phyloP scores from a whole-genome alignment of 2,329 filamentous ascomycete genomes.

The Cytospora mali region DNA sequence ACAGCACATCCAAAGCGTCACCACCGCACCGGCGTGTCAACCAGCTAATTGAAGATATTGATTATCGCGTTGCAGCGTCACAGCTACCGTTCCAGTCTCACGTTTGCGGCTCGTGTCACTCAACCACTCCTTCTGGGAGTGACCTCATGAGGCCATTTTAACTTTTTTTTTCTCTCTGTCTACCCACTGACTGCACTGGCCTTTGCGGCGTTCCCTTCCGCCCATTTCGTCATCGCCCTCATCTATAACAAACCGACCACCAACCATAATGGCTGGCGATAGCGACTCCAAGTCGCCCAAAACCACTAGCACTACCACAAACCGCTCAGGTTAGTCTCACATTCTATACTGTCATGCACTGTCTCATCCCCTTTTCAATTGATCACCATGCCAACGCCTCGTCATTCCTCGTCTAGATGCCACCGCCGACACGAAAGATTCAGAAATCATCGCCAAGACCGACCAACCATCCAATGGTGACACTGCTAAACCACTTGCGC shows the following conservation, averaged over 20 bases:
- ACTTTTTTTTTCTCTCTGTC: conserved; percentile 18
- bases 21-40: conserved; percentile 13
- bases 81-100: conserved; percentile 2
- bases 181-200: conserved; percentile 8
- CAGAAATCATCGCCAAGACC: conserved; percentile 49
- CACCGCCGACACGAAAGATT: conserved; percentile 48
- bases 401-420: conserved; percentile 41
- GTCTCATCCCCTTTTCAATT: conserved; percentile 1
- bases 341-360: conserved; percentile 1
- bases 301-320: conserved; percentile 39
- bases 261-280: conserved; percentile 28
- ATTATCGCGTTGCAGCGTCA: conserved; percentile 13
- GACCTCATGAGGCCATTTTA: conserved; percentile 28
- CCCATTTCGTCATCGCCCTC: conserved; percentile 46
- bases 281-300: conserved; percentile 54
- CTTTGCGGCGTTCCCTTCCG: conserved; percentile 17
- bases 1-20: conserved; percentile 11
- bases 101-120: conserved; percentile 17
- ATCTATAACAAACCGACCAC: not conserved
- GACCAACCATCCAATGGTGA: conserved; percentile 60
- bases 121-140: conserved; percentile 15
- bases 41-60: not conserved
- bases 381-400: conserved; percentile 22
- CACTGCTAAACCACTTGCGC: conserved; percentile 66
- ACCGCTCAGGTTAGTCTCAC: conserved; percentile 26